Evolutionary conservation across 2,329 filamentous ascomycete genomes (phyloP), one percentile per base, ranked within the genome.

Genomic region (Ophiosphaerella herpotricha): DNA sequence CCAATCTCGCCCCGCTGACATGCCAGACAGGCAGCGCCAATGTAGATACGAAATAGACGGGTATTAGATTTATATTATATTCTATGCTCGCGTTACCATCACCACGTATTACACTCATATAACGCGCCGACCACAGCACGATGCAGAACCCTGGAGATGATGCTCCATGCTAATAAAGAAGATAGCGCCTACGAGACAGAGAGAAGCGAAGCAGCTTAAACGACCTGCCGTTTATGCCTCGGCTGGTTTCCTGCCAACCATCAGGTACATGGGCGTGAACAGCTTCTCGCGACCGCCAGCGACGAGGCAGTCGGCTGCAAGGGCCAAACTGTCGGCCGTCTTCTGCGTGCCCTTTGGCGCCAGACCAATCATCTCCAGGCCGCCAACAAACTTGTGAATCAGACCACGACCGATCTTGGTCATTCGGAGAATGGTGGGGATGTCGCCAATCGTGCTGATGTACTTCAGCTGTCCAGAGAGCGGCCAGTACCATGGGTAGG

Each of bases 241-340:
- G 11, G 55, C 61, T n/a, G 93, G 91, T 82, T 97, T 97, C 77
- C 90, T 86, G 54, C 85, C 93, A 52, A 97, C 85, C 90, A 97
- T 97, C 70, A 97, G 80, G 78, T 96, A 97, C 93, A 97, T 97
- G 48, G 93, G 93, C 1, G 93, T 97, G 78, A 97, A 97, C n/a
- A 97, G 83, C 74, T 96, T 89, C 78, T 92, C 82, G 73, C 85
- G 84, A 32, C 86, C 93, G 75, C 93, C 93, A 40, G 89, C 90
- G 18, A 96, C 92, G 43, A 97, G 80, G 65, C 85, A 89, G 75
- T 97, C 92, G 9, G 85, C 91, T 29, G 90, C 92, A 50, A 86
- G 69, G 5, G 89, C 91, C 66, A 97, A 77, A 67, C 89, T 91
- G 76, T 97, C 89, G 9, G 91, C 92, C n/a, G 91, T 96, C 85